phyloP scores from a whole-genome alignment of 495 filamentous ascomycete species.

The Podospora didyma region DNA sequence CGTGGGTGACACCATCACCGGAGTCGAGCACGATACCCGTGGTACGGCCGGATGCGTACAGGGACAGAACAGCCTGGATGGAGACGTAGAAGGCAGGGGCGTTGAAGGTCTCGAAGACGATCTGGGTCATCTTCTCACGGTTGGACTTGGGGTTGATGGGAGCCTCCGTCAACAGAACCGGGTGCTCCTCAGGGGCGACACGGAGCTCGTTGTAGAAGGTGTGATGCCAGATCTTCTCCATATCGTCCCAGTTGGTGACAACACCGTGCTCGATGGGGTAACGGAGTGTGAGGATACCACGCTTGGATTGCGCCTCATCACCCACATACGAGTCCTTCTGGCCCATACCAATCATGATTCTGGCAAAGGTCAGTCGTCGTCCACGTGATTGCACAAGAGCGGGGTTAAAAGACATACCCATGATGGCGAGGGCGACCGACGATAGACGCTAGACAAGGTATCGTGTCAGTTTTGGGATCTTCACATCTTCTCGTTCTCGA shows the following conservation, averaged over 20 bases:
- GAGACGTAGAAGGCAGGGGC: constrained; percentile 99
- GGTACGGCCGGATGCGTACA: constrained; percentile 99
- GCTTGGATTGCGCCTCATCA: constrained; percentile 99
- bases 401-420: constrained; percentile 66
- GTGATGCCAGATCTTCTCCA: constrained; percentile 99
- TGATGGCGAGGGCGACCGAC: constrained; percentile 99
- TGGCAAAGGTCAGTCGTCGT: constrained; percentile 34
- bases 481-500: not conserved
- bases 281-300: constrained; percentile 98
- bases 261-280: constrained; percentile 99
- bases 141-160: constrained; percentile 99
- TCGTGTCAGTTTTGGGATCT: constrained; percentile 16
- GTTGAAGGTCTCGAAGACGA: constrained; percentile 99
- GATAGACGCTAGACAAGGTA: constrained; percentile 82
- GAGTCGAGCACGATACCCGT: constrained; percentile 99
- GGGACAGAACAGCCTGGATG: constrained; percentile 97
- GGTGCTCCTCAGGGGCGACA: constrained; percentile 99
- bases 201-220: constrained; percentile 99
- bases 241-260: constrained; percentile 99
- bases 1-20: constrained; percentile 99
- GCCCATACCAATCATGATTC: constrained; percentile 99
- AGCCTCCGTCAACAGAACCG: constrained; percentile 96
- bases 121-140: constrained; percentile 99
- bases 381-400: not conserved
- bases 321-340: constrained; percentile 99